These are phyloP conservation scores for Botrytis porri DNA, from an alignment of 2,329 filamentous ascomycete species.

Conservation along the genomic window DNA sequence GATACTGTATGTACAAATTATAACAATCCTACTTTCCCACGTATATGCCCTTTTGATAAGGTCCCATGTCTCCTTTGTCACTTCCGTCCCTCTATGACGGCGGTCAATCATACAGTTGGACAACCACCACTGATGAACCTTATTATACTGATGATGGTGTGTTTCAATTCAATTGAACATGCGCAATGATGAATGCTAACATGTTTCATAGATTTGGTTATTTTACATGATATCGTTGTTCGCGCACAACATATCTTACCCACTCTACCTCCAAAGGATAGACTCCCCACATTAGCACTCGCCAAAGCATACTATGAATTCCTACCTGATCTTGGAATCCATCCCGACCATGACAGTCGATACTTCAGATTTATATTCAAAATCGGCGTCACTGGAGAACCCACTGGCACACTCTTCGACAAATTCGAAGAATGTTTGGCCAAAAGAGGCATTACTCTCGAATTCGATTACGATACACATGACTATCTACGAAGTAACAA, in stretches of 20 bases:
- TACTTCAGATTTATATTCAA: constrained; percentile 77
- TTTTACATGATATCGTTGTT: constrained; percentile 73
- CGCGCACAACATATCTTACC: constrained; percentile 65
- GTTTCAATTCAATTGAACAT: constrained; percentile 19
- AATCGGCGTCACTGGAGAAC: constrained; percentile 63
- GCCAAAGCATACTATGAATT: constrained; percentile 78
- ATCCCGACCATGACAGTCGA: constrained; percentile 70
- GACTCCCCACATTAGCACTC: constrained; percentile 70
- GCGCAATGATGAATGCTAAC: constrained; percentile 17
- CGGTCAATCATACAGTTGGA: constrained; percentile 17
- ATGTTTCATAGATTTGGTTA: constrained; percentile 63
- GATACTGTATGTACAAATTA: constrained; percentile 36
- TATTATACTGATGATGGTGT: constrained; percentile 62
- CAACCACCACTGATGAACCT: constrained; percentile 36
- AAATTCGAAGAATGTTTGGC: constrained; percentile 68
- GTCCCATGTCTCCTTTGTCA: constrained; percentile 46
- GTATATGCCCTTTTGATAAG: constrained; percentile 23
- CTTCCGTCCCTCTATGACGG: constrained; percentile 23
- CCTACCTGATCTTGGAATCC: constrained; percentile 66
- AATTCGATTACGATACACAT: constrained; percentile 48
- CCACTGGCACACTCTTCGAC: constrained; percentile 55
- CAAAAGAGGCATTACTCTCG: constrained; percentile 69
- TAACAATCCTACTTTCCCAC: constrained; percentile 17
- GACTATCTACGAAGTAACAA: constrained; percentile 17
- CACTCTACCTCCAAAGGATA: constrained; percentile 55